Conservation (phyloP, 805 yeast species). For the Phaffomyces thermotolerans region DNA sequence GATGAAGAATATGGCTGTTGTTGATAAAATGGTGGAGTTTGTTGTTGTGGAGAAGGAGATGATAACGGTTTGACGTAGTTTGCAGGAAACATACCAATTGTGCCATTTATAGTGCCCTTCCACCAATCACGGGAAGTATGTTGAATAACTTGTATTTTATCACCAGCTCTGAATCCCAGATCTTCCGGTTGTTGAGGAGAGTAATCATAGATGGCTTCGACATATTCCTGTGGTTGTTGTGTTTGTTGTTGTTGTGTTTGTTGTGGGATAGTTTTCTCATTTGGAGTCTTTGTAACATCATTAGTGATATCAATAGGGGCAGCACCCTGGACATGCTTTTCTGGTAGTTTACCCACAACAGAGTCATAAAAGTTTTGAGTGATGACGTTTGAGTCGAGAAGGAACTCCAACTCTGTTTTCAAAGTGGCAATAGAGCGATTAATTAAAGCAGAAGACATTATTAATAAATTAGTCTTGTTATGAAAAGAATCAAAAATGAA, state of each 20-base stretch:
- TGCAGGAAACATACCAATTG: slow-evolving; percentile 81
- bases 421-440: slow-evolving; percentile 75
- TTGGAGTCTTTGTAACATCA: background rate
- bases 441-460: slow-evolving; percentile 49
- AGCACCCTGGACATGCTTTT: slow-evolving; percentile 39
- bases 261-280: background rate
- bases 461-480: too few relatives aligned
- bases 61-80: slow-evolving; percentile 55
- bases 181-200: slow-evolving; percentile 72
- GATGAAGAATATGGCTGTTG: slow-evolving; percentile 25
- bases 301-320: background rate
- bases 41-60: slow-evolving; percentile 4
- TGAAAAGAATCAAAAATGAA: too few relatives aligned
- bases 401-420: slow-evolving; percentile 73
- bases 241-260: background rate
- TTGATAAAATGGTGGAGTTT: background rate
- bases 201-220: slow-evolving; percentile 71
- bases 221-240: slow-evolving; percentile 42
- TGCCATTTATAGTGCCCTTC: slow-evolving; percentile 59
- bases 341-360: slow-evolving; percentile 48
- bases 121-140: slow-evolving; percentile 86
- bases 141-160: slow-evolving; percentile 60
- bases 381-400: slow-evolving; percentile 68
- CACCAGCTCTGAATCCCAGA: slow-evolving; percentile 56
- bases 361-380: slow-evolving; percentile 46